Conservation (phyloP, 2,329 filamentous ascomycete species). For the Alternaria gaisen region DNA sequence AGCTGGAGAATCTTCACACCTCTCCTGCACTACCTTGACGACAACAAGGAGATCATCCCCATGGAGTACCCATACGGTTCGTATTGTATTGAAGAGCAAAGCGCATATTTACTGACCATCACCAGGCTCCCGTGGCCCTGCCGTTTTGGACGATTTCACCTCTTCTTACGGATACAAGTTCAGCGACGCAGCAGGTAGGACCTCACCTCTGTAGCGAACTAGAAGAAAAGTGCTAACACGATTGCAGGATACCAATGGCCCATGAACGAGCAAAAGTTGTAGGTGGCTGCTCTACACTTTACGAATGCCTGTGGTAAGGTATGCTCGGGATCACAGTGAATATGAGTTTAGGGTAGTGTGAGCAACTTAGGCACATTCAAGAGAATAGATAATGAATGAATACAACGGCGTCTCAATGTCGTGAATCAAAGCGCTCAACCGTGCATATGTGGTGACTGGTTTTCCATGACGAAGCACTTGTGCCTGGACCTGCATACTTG, state of each 20-base stretch:
- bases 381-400: constrained; percentile 32
- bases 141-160: constrained; percentile 97
- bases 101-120: constrained; percentile 29
- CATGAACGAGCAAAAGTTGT: constrained; percentile 51
- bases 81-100: constrained; percentile 41
- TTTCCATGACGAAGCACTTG: background rate
- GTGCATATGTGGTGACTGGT: constrained; percentile 4
- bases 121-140: constrained; percentile 91
- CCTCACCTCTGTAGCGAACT: constrained; percentile 18
- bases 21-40: constrained; percentile 95
- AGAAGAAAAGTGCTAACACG: constrained; percentile 26
- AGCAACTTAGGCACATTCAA: constrained; percentile 11
- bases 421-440: background rate
- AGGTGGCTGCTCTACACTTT: constrained; percentile 17
- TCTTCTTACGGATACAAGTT: constrained; percentile 99
- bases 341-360: constrained; percentile 13
- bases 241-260: constrained; percentile 52
- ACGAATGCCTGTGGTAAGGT: constrained; percentile 29
- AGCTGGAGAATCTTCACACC: constrained; percentile 99
- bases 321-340: constrained; percentile 21
- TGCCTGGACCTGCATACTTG: background rate
- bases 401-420: constrained; percentile 19
- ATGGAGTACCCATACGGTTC: constrained; percentile 99
- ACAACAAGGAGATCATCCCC: constrained; percentile 98
- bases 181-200: constrained; percentile 83